Evolutionary conservation across 768 basidiomycete genomes (phyloP).

Genomic region (Pleurotus ostreatus): DNA sequence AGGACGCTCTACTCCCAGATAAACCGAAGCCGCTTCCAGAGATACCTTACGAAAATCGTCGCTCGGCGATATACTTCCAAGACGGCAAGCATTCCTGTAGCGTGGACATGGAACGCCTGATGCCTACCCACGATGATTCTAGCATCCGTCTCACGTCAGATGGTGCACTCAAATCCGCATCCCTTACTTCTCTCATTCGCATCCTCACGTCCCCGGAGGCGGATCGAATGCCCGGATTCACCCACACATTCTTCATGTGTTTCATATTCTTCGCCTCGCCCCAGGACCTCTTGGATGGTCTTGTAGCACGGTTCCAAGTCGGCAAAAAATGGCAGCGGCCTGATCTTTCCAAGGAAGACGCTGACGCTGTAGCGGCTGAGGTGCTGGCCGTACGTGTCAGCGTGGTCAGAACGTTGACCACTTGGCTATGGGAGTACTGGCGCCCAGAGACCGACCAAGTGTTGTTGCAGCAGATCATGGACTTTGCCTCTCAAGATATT

Average conservation of each 20-base stretch:
- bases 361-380: conserved; percentile 32
- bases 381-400: conserved; percentile 48
- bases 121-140: conserved; percentile 3
- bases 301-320: conserved; percentile 44
- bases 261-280: conserved; percentile 68
- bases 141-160: conserved; percentile 21
- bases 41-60: background rate
- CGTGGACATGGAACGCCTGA: background rate
- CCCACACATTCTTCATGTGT: conserved; percentile 59
- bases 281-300: conserved; percentile 31
- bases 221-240: conserved; percentile 37
- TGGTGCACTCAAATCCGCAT: conserved; percentile 25
- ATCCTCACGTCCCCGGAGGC: conserved; percentile 41
- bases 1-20: background rate
- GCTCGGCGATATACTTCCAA: conserved; percentile 1
- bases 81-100: background rate
- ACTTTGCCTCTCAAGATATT: background rate
- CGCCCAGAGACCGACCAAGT: conserved; percentile 42
- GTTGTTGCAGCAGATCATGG: conserved; percentile 21
- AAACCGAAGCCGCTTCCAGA: background rate
- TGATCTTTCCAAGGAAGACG: conserved; percentile 27
- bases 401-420: conserved; percentile 55
- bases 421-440: conserved; percentile 76
- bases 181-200: conserved; percentile 38
- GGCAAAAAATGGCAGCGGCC: conserved; percentile 19